Evolutionary conservation across 2,329 filamentous ascomycete genomes (phyloP).

Genomic region (Aureobasidium uvarum): DNA sequence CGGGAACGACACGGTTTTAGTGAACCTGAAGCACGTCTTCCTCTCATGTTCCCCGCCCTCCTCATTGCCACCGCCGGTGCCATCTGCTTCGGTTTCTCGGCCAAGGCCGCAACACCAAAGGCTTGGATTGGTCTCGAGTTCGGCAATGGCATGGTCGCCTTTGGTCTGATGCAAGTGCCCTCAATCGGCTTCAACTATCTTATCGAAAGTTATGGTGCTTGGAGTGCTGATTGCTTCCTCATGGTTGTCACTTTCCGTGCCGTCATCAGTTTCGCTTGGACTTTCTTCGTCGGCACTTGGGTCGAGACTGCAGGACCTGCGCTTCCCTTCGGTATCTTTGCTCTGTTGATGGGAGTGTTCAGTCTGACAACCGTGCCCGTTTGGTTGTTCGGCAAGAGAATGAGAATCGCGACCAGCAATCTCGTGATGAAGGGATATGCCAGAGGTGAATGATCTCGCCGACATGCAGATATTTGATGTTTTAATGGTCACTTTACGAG

Average conservation of each 20-base stretch:
- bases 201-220: slow-evolving; percentile 35
- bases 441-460: not conserved
- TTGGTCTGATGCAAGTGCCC: slow-evolving; percentile 45
- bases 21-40: slow-evolving; percentile 44
- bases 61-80: slow-evolving; percentile 42
- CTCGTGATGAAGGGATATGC: slow-evolving; percentile 16
- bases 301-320: slow-evolving; percentile 45
- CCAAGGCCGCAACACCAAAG: slow-evolving; percentile 39
- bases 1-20: slow-evolving; percentile 40
- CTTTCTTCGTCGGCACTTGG: slow-evolving; percentile 55
- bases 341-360: slow-evolving; percentile 53
- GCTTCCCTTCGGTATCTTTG: slow-evolving; percentile 55
- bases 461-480: not conserved
- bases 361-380: slow-evolving; percentile 41
- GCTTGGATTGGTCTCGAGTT: slow-evolving; percentile 45
- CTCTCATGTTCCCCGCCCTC: slow-evolving; percentile 42
- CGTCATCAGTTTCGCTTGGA: slow-evolving; percentile 55
- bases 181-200: slow-evolving; percentile 47
- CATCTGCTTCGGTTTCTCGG: slow-evolving; percentile 44
- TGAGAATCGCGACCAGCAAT: slow-evolving; percentile 42
- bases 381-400: slow-evolving; percentile 43
- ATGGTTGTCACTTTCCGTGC: slow-evolving; percentile 52
- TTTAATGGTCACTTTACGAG: not conserved
- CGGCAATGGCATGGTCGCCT: slow-evolving; percentile 43
- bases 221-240: slow-evolving; percentile 53